Base-by-base conservation (phyloP, 2,329 filamentous ascomycete species). In the Alternaria viburni region DNA sequence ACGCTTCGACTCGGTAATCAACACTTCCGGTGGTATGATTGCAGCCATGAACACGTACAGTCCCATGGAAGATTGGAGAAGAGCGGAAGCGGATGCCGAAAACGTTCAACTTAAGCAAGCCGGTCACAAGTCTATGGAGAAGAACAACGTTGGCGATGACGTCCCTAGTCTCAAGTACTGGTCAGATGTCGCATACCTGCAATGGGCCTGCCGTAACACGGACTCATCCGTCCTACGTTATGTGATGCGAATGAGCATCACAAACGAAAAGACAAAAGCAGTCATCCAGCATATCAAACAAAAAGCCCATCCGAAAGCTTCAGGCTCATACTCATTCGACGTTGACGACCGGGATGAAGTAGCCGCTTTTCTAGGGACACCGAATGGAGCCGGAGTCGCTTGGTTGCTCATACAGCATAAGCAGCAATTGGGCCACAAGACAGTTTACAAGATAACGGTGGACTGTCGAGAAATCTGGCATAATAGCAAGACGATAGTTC, bases 401-500 rank as follows among this genome's bases (percentile, higher is more conserved):
- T 68, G 54, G 23, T n/a, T 68, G 45, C 54, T 68, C 17, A 43
- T 52, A 13, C 57, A 64, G 41, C 60, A 62, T 44, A 63, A 56
- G 19, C 11, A 21, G 17, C 19, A 58, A 19, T 26, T 68, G 17
- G 57, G 63, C 2, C 23, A 26, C 11, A 68, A 68, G 59, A 49
- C 26, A 12, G 46, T 68, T 30, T 3, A 30, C 6, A 54, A 59
- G 25, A 25, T 65, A 10, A 61, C 46, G n/a, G 10, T 50, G n/a
- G 25, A 28, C 6, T 19, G 28, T 7, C 26, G n/a, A 1, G 46
- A 26, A 8, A 17, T 17, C 15, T 10, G 9, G 15, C 8, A 30
- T 30, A 15, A 5, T 1, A 8, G n/a, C 12, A 23, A 50, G 7
- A 12, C n/a, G 3, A 28, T 17, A 8, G 3, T 50, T 13, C 46